A percentile compares a stretch with the other conserved stretches of the same genome.
Evolutionary conservation across 306 rosid genomes (phyloP).

Genomic region (Pueraria montana): DNA sequence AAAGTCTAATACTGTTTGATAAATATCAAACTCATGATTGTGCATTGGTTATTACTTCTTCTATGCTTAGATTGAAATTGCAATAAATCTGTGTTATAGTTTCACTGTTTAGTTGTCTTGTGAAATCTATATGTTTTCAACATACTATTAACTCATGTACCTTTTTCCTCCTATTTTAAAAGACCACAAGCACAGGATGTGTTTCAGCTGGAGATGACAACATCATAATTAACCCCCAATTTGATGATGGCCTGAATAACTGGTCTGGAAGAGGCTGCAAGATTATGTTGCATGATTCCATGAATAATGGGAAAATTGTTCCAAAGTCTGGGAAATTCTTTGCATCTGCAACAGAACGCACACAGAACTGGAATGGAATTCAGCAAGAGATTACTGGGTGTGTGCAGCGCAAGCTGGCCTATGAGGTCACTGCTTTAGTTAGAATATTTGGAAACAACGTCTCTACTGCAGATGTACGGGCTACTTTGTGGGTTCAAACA

Average conservation of each 20-base stretch:
- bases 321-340: conserved; percentile 80
- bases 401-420: conserved; percentile 89
- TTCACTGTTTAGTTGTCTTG: conserved; percentile 5
- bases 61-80: conserved; percentile 24
- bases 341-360: conserved; percentile 85
- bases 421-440: conserved; percentile 79
- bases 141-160: conserved; percentile 17
- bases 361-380: conserved; percentile 91
- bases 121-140: conserved; percentile 37
- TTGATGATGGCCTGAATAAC: conserved; percentile 86
- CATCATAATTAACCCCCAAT: conserved; percentile 74
- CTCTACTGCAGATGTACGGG: conserved; percentile 74
- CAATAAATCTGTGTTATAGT: conserved; percentile 32
- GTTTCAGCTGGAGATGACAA: conserved; percentile 60
- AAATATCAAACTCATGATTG: conserved; percentile 26
- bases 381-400: conserved; percentile 93
- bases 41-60: conserved; percentile 25
- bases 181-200: conserved; percentile 55
- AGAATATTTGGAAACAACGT: conserved; percentile 88
- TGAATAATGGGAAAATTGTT: conserved; percentile 79
- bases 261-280: conserved; percentile 98
- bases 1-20: conserved; percentile 2
- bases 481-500: conserved; percentile 90
- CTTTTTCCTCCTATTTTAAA: conserved; percentile 24
- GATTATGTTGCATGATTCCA: conserved; percentile 73